phyloP scores from a whole-genome alignment of 257 asterid species.

The Rehmannia glutinosa region DNA sequence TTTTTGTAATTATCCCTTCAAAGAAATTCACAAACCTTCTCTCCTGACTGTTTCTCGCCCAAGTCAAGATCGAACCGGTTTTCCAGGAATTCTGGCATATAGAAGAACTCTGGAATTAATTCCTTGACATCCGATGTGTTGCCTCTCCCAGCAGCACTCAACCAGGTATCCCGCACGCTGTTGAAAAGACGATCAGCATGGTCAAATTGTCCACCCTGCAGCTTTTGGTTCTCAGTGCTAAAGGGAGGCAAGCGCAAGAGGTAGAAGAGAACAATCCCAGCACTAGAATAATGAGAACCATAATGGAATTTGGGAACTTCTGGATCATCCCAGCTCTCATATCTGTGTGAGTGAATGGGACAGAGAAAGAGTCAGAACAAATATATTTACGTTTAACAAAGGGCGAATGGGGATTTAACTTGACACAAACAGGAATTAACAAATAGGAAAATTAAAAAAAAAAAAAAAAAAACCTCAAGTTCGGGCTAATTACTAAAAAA shows the following conservation, averaged over 20 bases:
- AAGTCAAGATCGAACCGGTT: slow-evolving; percentile 85
- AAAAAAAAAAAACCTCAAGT: no score
- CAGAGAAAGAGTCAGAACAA: slow-evolving; percentile 17
- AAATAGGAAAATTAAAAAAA: no score
- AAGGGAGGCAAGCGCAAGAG: slow-evolving; percentile 96
- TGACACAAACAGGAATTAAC: neutral
- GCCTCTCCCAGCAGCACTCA: slow-evolving; percentile 97
- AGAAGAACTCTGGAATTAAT: slow-evolving; percentile 94
- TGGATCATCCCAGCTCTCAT: slow-evolving; percentile 99
- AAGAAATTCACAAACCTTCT: slow-evolving; percentile 63
- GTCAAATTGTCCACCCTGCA: slow-evolving; percentile 99
- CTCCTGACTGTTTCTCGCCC: slow-evolving; percentile 99
- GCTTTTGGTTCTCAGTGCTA: slow-evolving; percentile 83
- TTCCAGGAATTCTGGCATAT: slow-evolving; percentile 91
- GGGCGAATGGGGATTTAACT: neutral
- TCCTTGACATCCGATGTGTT: slow-evolving; percentile 99
- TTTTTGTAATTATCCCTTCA: no score
- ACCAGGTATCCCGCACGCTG: slow-evolving; percentile 89
- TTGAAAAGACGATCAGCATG: slow-evolving; percentile 99
- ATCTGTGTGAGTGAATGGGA: slow-evolving; percentile 39
- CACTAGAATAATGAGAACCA: slow-evolving; percentile 98
- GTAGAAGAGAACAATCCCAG: slow-evolving; percentile 98
- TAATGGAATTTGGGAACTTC: slow-evolving; percentile 98
- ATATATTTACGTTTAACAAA: neutral
- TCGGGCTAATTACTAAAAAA: no score